A percentile compares a stretch with the other conserved stretches of the same genome.
These are phyloP conservation scores for Acanthamoeba triangularis DNA, from an alignment of 208 protist species.

Conservation along the genomic window DNA sequence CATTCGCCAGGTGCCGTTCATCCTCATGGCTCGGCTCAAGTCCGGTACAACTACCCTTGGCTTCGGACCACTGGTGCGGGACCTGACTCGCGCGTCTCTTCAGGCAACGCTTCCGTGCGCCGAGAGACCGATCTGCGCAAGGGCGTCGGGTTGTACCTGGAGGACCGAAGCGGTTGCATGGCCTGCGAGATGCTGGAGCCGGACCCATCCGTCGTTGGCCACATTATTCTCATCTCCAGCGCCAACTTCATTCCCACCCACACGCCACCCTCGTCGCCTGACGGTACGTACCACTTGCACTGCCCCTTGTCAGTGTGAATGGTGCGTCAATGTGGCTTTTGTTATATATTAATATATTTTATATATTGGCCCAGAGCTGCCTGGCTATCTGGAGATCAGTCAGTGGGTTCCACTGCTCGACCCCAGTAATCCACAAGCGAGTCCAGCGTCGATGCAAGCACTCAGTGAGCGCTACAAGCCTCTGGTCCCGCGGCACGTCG, in stretches of 20 bases:
- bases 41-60: neutral
- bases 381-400: conserved; percentile 23
- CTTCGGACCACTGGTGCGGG: neutral
- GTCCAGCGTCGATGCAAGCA: neutral
- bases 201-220: neutral
- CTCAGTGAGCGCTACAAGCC: neutral
- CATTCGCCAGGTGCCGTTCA: neutral
- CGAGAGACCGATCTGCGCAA: neutral
- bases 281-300: neutral
- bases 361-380: neutral
- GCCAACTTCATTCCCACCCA: neutral
- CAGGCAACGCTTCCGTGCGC: neutral
- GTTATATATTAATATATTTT: neutral
- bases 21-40: conserved; percentile 8
- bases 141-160: conserved; percentile 5
- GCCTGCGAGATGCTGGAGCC: conserved; percentile 45
- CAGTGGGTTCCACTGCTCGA: neutral
- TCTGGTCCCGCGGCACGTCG: neutral
- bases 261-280: neutral
- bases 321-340: too few species aligned
- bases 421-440: neutral
- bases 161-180: neutral
- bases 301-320: too few species aligned
- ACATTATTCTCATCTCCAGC: neutral
- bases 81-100: neutral